A percentile compares a stretch with the other conserved stretches of the same genome.
phyloP scores from a whole-genome alignment of 2,329 filamentous ascomycete genomes.

The Cercospora sesami region DNA sequence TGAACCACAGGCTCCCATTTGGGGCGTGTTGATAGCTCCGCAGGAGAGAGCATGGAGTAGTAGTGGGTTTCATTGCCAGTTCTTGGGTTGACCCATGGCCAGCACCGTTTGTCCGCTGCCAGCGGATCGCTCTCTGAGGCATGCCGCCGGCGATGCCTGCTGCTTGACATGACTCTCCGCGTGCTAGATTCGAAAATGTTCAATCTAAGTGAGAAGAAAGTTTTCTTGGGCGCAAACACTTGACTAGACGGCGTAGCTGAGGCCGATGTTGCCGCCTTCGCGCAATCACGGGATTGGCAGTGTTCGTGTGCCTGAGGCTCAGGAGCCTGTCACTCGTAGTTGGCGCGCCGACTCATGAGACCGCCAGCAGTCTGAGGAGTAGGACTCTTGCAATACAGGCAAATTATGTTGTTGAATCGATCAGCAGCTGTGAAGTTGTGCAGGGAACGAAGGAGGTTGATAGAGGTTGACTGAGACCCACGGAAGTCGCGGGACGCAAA shows the following conservation, averaged over 20 bases:
- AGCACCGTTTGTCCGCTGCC: not conserved
- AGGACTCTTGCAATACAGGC: not conserved
- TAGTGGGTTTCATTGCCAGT: not conserved
- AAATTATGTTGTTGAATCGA: not conserved
- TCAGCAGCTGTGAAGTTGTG: not conserved
- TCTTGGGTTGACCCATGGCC: not conserved
- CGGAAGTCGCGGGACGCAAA: not conserved
- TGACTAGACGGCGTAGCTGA: no score
- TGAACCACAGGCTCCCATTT: conserved; percentile 20
- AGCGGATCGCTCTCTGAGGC: not conserved
- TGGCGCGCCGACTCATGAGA: not conserved
- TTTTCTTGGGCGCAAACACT: no score
- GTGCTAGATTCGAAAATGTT: no score
- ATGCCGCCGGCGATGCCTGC: not conserved
- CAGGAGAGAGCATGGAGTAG: not conserved
- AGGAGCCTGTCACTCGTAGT: not conserved
- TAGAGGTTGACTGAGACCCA: not conserved
- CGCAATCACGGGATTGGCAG: not conserved
- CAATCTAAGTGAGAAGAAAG: no score
- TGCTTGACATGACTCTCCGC: no score
- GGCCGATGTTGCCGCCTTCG: not conserved
- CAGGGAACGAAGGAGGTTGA: not conserved
- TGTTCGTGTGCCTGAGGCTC: not conserved
- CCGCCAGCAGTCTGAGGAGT: not conserved
- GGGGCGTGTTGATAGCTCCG: not conserved